Percentiles rank a stretch among this genome's conserved stretches.
Evolutionary conservation across 371 early-diverging fungal species (phyloP).

Genomic region (Mortierella sp.): DNA sequence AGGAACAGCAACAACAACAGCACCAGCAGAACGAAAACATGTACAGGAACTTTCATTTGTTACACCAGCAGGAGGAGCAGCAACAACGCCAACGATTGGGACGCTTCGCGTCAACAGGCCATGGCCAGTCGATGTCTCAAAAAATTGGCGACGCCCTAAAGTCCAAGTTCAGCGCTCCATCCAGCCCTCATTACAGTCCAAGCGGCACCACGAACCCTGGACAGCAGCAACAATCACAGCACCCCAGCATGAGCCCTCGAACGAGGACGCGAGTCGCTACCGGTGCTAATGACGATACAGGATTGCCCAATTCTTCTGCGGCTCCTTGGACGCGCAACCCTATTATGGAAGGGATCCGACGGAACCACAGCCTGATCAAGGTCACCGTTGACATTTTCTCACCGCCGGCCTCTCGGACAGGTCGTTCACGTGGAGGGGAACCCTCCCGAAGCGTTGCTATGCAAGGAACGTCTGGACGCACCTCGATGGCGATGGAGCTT

Average conservation of each 20-base stretch:
- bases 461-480: neutral
- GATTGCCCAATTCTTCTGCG: neutral
- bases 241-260: neutral
- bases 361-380: constrained; percentile 55
- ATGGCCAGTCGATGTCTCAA: constrained; percentile 16
- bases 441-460: neutral
- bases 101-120: neutral
- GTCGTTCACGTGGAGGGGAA: neutral
- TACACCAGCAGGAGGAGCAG: constrained; percentile 20
- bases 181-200: neutral
- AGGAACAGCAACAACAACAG: constrained; percentile 11
- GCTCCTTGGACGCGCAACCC: constrained; percentile 33
- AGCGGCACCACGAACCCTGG: neutral
- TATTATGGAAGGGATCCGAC: constrained; percentile 50
- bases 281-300: neutral
- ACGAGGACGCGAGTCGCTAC: neutral
- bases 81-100: constrained; percentile 8
- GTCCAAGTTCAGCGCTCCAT: constrained; percentile 1
- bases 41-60: constrained; percentile 34
- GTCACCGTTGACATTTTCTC: constrained; percentile 32
- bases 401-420: neutral
- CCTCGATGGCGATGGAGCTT: neutral
- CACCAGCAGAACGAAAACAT: constrained; percentile 26
- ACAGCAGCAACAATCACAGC: neutral
- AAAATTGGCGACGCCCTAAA: constrained; percentile 19